Evolutionary conservation across 2,329 filamentous ascomycete genomes (phyloP).

Genomic region (Endothia cerciana): DNA sequence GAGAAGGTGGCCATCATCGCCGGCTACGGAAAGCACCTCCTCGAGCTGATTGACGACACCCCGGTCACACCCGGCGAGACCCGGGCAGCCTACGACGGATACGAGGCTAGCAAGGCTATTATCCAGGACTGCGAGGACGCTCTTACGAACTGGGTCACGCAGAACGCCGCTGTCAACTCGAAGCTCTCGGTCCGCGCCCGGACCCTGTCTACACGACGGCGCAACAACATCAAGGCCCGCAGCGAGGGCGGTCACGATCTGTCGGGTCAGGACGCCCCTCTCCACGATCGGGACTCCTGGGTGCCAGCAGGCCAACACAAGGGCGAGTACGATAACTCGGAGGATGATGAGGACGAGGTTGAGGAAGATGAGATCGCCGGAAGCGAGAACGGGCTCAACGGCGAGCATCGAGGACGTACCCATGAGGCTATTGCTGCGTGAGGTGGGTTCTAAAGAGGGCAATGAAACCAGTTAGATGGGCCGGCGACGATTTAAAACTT

Average conservation of each 20-base stretch:
- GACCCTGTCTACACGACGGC: constrained; percentile 83
- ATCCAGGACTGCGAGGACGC: constrained; percentile 99
- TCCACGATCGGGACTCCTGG: constrained; percentile 84
- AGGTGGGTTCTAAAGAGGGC: constrained; percentile 14
- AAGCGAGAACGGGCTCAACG: constrained; percentile 56
- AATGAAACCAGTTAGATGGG: not conserved
- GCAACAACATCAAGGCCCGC: constrained; percentile 69
- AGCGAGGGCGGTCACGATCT: constrained; percentile 82
- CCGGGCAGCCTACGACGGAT: constrained; percentile 92
- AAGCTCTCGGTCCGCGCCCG: constrained; percentile 87
- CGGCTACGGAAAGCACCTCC: constrained; percentile 95
- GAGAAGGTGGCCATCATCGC: constrained; percentile 99
- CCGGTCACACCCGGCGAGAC: constrained; percentile 98
- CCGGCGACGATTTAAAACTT: constrained; percentile 20
- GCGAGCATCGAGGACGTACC: constrained; percentile 59
- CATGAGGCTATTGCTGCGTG: constrained; percentile 56
- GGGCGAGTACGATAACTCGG: constrained; percentile 60
- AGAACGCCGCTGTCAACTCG: constrained; percentile 85
- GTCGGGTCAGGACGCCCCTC: constrained; percentile 77
- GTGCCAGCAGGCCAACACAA: constrained; percentile 71
- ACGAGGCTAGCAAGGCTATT: constrained; percentile 97
- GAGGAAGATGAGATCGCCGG: constrained; percentile 45
- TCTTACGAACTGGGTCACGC: constrained; percentile 93
- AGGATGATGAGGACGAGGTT: constrained; percentile 70
- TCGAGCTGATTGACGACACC: constrained; percentile 94